Base-by-base conservation (phyloP, 2,329 filamentous ascomycete species). In the Paecilomyces sp. region DNA sequence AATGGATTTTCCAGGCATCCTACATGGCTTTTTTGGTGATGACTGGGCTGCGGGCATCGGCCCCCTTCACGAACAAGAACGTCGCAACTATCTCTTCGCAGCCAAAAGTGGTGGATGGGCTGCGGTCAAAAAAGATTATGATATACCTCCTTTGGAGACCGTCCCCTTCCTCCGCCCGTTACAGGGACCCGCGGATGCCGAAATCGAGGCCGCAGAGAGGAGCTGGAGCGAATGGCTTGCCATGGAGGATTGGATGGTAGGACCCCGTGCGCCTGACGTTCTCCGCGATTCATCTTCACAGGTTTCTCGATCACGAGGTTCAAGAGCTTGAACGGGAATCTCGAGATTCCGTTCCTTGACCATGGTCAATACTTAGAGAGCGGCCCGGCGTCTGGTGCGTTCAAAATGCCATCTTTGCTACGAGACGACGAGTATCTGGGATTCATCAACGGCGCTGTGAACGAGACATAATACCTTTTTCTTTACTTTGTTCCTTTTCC, bases 161-260 rank as follows among this genome's bases (percentile, higher is more conserved):
- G 85, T 96, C 1, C 94, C 94, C 0, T 97, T 96, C 71, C 78
- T 97, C 67, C 87, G 87, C 65, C 92, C 93, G 3, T 78, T 97
- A n/a, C 87, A 89, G 67, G 85, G 87, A 58, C 86, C 89, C 0
- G 84, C 85, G 7, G 86, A 93, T 68, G 84, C 85, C 24, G 94
- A 97, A 77, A 90, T 97, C 62, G 84, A 90, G 63, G 84, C 80
- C 13, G 92, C 92, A 0, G 93, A 97, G 77, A 83, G 84, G 62
- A 87, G 83, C 61, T 99, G 94, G 94, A 95, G 91, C 71, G 88
- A 93, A 68, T 97, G 93, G 93, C 79, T 97, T 33, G 91, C 91
- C 12, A 95, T 97, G 91, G 91, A 96, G 74, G 93, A 97, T 74
- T 97, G 93, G 93, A 96, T 96, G 92, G 80, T 97, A n/a, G 92